phyloP scores from a whole-genome alignment of 2,329 filamentous ascomycete species.

The Macrophomina tecta region DNA sequence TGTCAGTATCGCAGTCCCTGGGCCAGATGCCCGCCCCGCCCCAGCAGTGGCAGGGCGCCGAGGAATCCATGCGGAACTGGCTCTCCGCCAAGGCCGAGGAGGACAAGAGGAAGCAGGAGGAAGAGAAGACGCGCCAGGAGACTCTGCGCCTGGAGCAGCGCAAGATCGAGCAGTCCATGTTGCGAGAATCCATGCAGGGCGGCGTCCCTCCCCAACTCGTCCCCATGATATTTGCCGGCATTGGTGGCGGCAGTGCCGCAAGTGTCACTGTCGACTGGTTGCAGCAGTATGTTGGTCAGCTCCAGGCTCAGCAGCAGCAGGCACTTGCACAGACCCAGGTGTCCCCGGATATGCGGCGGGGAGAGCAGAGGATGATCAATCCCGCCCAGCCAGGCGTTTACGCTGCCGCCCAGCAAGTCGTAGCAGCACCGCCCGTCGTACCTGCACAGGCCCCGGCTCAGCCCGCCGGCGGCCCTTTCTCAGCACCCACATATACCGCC shows the following conservation, averaged over 20 bases:
- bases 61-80: constrained; percentile 60
- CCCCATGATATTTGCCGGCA: constrained; percentile 61
- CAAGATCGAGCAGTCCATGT: constrained; percentile 59
- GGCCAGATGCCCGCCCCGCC: constrained; percentile 52
- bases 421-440: constrained; percentile 43
- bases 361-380: constrained; percentile 51
- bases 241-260: constrained; percentile 55
- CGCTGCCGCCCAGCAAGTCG: constrained; percentile 39
- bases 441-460: constrained; percentile 47
- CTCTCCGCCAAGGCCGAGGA: constrained; percentile 58
- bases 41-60: constrained; percentile 56
- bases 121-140: constrained; percentile 60
- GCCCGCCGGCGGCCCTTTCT: constrained; percentile 48
- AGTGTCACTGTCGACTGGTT: constrained; percentile 57
- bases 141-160: constrained; percentile 56
- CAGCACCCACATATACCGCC: constrained; percentile 39
- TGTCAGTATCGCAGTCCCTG: constrained; percentile 41
- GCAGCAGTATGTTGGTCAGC: constrained; percentile 55
- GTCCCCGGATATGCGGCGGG: constrained; percentile 46
- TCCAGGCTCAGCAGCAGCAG: constrained; percentile 52
- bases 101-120: constrained; percentile 60
- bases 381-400: constrained; percentile 43
- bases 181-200: constrained; percentile 58
- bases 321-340: constrained; percentile 44
- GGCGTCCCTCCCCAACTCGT: constrained; percentile 59